Evolutionary conservation across 768 basidiomycete species (phyloP).

Genomic region (Boletus vermiculosoides): DNA sequence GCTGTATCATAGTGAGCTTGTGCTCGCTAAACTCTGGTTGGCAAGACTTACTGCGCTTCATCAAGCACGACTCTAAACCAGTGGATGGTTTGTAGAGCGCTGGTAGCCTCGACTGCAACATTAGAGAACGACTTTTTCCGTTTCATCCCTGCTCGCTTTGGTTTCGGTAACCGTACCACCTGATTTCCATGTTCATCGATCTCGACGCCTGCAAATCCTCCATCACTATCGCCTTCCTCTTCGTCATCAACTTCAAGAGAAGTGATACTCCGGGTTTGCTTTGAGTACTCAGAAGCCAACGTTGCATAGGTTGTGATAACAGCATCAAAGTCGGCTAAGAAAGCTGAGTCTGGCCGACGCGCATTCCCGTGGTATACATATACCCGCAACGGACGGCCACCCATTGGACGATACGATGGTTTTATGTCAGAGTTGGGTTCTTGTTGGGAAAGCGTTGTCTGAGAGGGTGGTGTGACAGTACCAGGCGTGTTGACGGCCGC

Average conservation of each 20-base stretch:
- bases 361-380: slow-evolving; percentile 96
- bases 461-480: slow-evolving; percentile 36
- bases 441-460: slow-evolving; percentile 33
- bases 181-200: slow-evolving; percentile 68
- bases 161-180: slow-evolving; percentile 55
- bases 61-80: slow-evolving; percentile 97
- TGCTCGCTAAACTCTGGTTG: not conserved
- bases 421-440: slow-evolving; percentile 27
- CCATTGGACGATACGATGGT: slow-evolving; percentile 36
- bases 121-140: slow-evolving; percentile 53
- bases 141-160: slow-evolving; percentile 68
- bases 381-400: slow-evolving; percentile 65
- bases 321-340: slow-evolving; percentile 91
- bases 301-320: slow-evolving; percentile 98
- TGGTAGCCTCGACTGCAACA: slow-evolving; percentile 52
- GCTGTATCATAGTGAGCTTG: slow-evolving; percentile 40
- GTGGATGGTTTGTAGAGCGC: slow-evolving; percentile 88
- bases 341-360: slow-evolving; percentile 80
- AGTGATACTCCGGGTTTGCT: slow-evolving; percentile 69
- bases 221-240: slow-evolving; percentile 66
- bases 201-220: slow-evolving; percentile 59
- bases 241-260: slow-evolving; percentile 61
- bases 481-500: slow-evolving; percentile 35
- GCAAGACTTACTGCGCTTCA: slow-evolving; percentile 84
- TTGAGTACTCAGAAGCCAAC: slow-evolving; percentile 91